A percentile compares a stretch with the other conserved stretches of the same genome.
These are phyloP conservation scores for Nidularia pulvinata DNA, from an alignment of 768 basidiomycete species.

Conservation along the genomic window DNA sequence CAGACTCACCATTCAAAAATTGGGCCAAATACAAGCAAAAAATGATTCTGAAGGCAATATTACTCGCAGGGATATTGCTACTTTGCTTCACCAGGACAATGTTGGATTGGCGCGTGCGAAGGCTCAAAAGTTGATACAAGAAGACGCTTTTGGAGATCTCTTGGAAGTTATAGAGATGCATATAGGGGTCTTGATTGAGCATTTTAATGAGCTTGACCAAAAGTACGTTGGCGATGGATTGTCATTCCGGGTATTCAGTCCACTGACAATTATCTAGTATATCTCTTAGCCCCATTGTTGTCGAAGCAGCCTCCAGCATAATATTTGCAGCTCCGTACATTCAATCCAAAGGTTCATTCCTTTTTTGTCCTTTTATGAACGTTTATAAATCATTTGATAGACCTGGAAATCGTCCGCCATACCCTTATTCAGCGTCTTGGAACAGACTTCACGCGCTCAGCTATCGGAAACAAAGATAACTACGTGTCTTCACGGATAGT, in stretches of 20 bases:
- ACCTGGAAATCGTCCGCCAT: slow-evolving; percentile 54
- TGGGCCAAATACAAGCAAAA: slow-evolving; percentile 71
- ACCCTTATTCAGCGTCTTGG: slow-evolving; percentile 58
- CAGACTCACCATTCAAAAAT: slow-evolving; percentile 58
- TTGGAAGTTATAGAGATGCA: slow-evolving; percentile 68
- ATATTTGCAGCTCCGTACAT: slow-evolving; percentile 59
- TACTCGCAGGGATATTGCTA: slow-evolving; percentile 67
- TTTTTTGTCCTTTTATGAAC: not conserved
- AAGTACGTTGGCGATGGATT: slow-evolving; percentile 27
- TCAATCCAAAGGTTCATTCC: slow-evolving; percentile 55
- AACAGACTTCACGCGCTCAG: slow-evolving; percentile 54
- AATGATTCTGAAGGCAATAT: slow-evolving; percentile 65
- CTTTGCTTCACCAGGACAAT: slow-evolving; percentile 59
- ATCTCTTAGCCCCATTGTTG: slow-evolving; percentile 44
- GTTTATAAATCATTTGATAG: slow-evolving; percentile 31
- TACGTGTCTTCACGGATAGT: slow-evolving; percentile 58
- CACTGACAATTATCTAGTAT: slow-evolving; percentile 21
- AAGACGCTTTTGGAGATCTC: slow-evolving; percentile 62
- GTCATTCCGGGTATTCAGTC: not conserved
- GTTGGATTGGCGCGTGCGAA: slow-evolving; percentile 69
- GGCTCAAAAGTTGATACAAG: slow-evolving; percentile 63
- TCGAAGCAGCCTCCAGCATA: slow-evolving; percentile 72
- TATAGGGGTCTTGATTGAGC: slow-evolving; percentile 59
- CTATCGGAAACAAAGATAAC: slow-evolving; percentile 45
- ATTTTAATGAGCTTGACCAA: slow-evolving; percentile 55